Evolutionary conservation across 1,284 basidiomycete species (phyloP), one percentile per base, ranked within the genome.

Genomic region (Rhodotorula sp.): DNA sequence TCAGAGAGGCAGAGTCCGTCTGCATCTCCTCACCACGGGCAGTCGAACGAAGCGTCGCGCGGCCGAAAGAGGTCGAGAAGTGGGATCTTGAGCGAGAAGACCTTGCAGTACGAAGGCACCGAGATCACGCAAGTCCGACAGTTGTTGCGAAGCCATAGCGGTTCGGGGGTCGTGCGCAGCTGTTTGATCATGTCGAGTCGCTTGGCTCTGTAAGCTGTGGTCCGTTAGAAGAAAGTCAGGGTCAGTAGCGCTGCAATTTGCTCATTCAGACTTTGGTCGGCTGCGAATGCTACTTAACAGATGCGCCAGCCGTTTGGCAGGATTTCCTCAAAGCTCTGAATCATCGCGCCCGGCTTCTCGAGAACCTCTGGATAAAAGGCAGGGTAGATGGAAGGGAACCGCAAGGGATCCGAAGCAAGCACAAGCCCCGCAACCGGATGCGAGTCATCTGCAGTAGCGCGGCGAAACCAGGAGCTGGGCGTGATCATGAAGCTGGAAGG

Each of bases 51-150:
- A n/a, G 24, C 24, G 49, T 51, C 49, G 49, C 24, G 49, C n/a
- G 49, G 24, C 1, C 22, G 24, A 26, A 51, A 51, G 12, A 51
- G 49, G 49, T 51, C 49, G 49, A 51, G 22, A n/a, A 51, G 22
- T 24, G 49, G 49, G 49, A 51, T 51, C n/a, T 51, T 51, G 49
- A 51, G 49, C 49, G 49, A 51, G 49, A 51, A n/a, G 12, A 51
- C 49, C 22, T 51, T 51, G 49, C 49, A 51, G 49, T 51, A 51
- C 49, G 49, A 22, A 22, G 49, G 49, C 24, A 51, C 49, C 14
- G 49, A n/a, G 22, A 51, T 14, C 24, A 51, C 22, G n/a, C 18
- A 14, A n/a, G 49, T n/a, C 24, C 49, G 49, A 14, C 49, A n/a
- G 49, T n/a, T 12, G 24, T 8, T 24, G 49, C n/a, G 22, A 3